Evolutionary conservation across 2,329 filamentous ascomycete species (phyloP), one percentile per base, ranked within the genome.

Genomic region (Aspergillus persii): DNA sequence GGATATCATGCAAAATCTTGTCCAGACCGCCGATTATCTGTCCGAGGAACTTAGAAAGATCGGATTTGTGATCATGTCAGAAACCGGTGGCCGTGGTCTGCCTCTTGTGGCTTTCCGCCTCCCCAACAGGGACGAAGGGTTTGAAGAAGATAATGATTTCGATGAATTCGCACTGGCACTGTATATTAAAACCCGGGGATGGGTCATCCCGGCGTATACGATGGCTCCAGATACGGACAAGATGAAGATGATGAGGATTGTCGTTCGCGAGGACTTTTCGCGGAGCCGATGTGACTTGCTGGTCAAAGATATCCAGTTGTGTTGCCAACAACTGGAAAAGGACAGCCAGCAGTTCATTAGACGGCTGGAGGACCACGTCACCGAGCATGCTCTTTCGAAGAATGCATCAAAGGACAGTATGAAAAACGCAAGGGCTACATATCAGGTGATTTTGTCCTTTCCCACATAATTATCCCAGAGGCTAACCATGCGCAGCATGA

Each of bases 121-220:
- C 1, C 77, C 86, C 53, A 80, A 84, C 29, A 77, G 81, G 26
- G 73, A 80, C 3, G 77, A 77, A 2, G 80, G 85, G 41, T 76
- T 82, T 2, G 18, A 23, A 23, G 18, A 23, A 23, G 18, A 23
- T 23, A 23, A 23, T 23, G 18, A 23, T 58, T 91, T 84, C 68
- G 88, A 91, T 68, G 89, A 92, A 75, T 92, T 91, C 62, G 84
- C 88, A 0, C 79, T 92, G 47, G 92, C 93, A 0, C 91, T 95
- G 72, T 89, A 91, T 73, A 84, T 97, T 18, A 88, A 93, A 54
- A 86, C 90, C 58, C 86, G 91, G 23, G 90, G 91, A 44, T 97
- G 93, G 93, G 89, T 96, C 26, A 90, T 97, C 0, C 93, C 93
- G 0, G 93, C 93, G 0, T 97, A 97, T 78, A 97, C 92, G 41